Evolutionary conservation across 2,329 filamentous ascomycete species (phyloP).

Genomic region (Exophiala spinifera): DNA sequence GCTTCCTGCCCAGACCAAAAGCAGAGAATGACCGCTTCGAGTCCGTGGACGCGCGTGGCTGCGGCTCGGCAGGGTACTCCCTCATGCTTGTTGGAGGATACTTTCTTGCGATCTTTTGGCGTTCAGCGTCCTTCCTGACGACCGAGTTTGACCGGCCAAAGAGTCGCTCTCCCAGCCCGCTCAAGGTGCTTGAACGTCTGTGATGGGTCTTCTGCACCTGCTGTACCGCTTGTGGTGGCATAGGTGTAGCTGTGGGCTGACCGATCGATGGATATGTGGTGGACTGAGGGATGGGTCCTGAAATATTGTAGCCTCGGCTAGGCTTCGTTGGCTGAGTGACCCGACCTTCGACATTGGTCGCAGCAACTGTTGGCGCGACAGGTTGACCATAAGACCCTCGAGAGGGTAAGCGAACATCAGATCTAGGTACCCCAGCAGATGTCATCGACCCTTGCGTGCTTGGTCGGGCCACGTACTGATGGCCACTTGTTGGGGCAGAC

Average conservation of each 20-base stretch:
- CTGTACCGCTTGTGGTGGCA: slow-evolving; percentile 54
- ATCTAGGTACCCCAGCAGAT: slow-evolving; percentile 50
- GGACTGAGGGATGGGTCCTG: slow-evolving; percentile 61
- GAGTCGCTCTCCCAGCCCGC: slow-evolving; percentile 76
- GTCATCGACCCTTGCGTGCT: slow-evolving; percentile 79
- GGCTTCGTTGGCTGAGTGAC: slow-evolving; percentile 72
- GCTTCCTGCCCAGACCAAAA: slow-evolving; percentile 66
- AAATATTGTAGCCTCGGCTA: slow-evolving; percentile 68
- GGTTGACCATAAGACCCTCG: slow-evolving; percentile 84
- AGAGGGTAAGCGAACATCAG: slow-evolving; percentile 61
- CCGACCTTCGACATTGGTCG: slow-evolving; percentile 83
- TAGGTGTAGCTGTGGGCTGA: slow-evolving; percentile 54
- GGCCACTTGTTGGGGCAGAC: slow-evolving; percentile 30
- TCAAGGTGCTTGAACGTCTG: slow-evolving; percentile 72
- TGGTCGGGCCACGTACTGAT: slow-evolving; percentile 56
- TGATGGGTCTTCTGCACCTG: slow-evolving; percentile 48
- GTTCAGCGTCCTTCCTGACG: slow-evolving; percentile 30
- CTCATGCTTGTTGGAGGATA: slow-evolving; percentile 94
- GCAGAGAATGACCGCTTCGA: slow-evolving; percentile 73
- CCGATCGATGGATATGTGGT: slow-evolving; percentile 54
- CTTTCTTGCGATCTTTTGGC: slow-evolving; percentile 57
- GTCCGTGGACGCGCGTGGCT: slow-evolving; percentile 65
- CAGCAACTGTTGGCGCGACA: slow-evolving; percentile 78
- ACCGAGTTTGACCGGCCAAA: slow-evolving; percentile 76
- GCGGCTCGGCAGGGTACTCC: slow-evolving; percentile 56